Base-by-base conservation (phyloP, 768 basidiomycete genomes). In the Infundibulicybe gibba region DNA sequence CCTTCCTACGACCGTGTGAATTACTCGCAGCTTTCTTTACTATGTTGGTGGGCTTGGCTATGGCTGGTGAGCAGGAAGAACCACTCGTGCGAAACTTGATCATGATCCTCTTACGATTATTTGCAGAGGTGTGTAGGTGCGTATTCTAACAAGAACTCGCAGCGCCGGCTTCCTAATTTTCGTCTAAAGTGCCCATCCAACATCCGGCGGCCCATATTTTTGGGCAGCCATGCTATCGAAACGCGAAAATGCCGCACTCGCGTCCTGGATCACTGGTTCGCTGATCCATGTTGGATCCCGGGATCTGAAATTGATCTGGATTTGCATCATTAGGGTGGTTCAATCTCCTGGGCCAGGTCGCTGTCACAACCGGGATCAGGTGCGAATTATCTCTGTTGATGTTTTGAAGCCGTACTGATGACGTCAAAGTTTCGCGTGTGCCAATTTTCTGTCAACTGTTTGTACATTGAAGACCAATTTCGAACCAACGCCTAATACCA, bases 221-320 rank as follows among this genome's bases (percentile, higher is more conserved):
- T 88, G 87, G 87, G 81, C 85, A n/a, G 85, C 86, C 1, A 85
- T 87, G 78, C 63, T 89, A 1, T 80, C 83, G 1, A 67, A 68
- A 44, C 78, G 76, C 1, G 53, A 75, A 52, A 62, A 75, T 32
- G 84, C 84, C 3, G 68, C 85, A 0, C 69, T 87, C 25, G 81
- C 84, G 2, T 85, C 85, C 0, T 90, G 86, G 86, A 71, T 84
- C 11, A 84, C 83, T 1, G 87, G 80, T 64, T 47, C 9, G 54
- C 47, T 16, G 4, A 25, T 25, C 8, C 8, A 8, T 25, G 25
- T 25, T 25, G 3, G 25, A 25, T 25, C 25, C 25, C 25, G 25
- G 25, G 25, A 25, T 25, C 8, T 8, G 8, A 4, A 25, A 3
- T 25, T 25, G 25, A 25, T 25, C 25, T 3, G 8, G 25, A 25